Evolutionary conservation across 805 yeast species (phyloP), one percentile per base, ranked within the genome.

Genomic region (Maudiozyma bulderi): DNA sequence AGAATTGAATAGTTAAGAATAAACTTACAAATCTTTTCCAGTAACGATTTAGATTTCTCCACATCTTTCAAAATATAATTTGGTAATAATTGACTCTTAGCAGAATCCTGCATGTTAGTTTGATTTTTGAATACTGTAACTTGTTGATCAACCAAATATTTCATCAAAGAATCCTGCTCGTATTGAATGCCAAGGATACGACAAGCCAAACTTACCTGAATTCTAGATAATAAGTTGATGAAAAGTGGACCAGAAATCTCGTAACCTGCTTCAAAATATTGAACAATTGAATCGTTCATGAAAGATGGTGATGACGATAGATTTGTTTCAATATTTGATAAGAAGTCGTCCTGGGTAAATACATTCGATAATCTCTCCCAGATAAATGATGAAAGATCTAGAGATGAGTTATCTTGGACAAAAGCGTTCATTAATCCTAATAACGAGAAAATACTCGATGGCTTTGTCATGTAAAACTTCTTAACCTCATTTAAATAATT

Each of bases 391-490:
- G 49, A 47, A 11, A 60, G 45, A 20, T 50, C 52, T 14, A 51
- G 6, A 3, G 60, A 46, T 3, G 54, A 45, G 7, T 52, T 50
- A 29, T 47, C 50, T n/a, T 49, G 37, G 11, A 56, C 50, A 38
- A 64, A 57, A 0, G 74, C 67, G 47, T 64, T 65, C 44, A 72
- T 47, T 45, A 71, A 68, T 0, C 76, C 76, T 2, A 68, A 40
- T 6, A 71, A 55, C 43, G 73, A 70, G 51, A 71, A 66, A 29
- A 60, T 57, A 38, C 57, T 51, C 3, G 56, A 40, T 5, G 49
- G 50, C 33, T 52, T 54, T 14, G 55, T 53, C 20, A 51, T 45
- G 2, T 50, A 46, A 8, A 55, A 28, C 20, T 54, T 44, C 9
- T 54, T 47, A 5, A 58, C 51, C 3, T 45, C 29, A 9, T 49